Evolutionary conservation across 1,284 basidiomycete genomes (phyloP).

Genomic region (Wolfiporia cocos): DNA sequence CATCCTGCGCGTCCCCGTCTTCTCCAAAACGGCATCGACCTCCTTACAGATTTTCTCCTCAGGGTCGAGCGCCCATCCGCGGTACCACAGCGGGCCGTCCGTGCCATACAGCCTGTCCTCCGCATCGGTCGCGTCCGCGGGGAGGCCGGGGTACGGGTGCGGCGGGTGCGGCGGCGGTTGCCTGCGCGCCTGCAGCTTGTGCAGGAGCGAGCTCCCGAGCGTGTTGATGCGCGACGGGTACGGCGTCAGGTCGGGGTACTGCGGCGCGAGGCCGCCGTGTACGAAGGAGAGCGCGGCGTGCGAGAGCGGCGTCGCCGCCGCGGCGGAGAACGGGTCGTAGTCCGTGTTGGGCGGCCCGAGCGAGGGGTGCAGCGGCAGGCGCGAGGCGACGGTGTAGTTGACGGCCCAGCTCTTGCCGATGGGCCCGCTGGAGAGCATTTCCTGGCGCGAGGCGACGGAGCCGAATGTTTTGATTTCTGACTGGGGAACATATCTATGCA

Average conservation of each 20-base stretch:
- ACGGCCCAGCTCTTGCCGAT: conserved; percentile 80
- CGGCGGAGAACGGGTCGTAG: conserved; percentile 41
- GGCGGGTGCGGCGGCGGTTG: conserved; percentile 80
- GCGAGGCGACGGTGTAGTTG: conserved; percentile 82
- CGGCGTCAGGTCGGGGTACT: conserved; percentile 64
- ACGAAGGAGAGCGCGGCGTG: conserved; percentile 82
- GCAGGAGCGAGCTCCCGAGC: conserved; percentile 61
- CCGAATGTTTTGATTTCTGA: conserved; percentile 81
- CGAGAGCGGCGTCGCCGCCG: conserved; percentile 41
- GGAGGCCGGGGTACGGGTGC: conserved; percentile 71
- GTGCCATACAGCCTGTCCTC: conserved; percentile 69
- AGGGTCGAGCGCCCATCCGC: conserved; percentile 77
- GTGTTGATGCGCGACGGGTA: conserved; percentile 81
- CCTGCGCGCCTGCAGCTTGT: conserved; percentile 49
- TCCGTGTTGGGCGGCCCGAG: conserved; percentile 70
- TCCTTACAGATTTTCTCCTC: conserved; percentile 65
- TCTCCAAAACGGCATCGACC: conserved; percentile 63
- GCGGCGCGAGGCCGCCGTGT: conserved; percentile 80
- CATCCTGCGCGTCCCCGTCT: conserved; percentile 77
- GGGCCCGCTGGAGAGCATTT: conserved; percentile 66
- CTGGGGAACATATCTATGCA: conserved; percentile 70
- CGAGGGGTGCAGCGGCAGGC: conserved; percentile 71
- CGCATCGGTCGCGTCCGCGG: conserved; percentile 52
- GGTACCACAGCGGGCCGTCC: conserved; percentile 87
- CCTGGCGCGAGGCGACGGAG: conserved; percentile 60